Evolutionary conservation across 2,329 filamentous ascomycete genomes (phyloP).

Genomic region (Mariannaea sp.): DNA sequence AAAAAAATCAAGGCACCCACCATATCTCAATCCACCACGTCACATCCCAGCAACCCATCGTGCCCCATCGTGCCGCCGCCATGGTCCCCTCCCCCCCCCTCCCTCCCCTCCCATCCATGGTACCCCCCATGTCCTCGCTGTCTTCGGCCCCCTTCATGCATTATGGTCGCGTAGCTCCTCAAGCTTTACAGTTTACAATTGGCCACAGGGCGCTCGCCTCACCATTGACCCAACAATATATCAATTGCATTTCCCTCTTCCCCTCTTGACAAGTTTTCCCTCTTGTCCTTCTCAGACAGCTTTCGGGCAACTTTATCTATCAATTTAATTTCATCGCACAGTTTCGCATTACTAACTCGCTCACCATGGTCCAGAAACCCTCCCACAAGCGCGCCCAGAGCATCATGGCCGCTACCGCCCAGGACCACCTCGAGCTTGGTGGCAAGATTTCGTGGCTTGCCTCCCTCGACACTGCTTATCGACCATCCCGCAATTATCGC

Average conservation of each 20-base stretch:
- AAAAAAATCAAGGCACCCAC: constrained; percentile 33
- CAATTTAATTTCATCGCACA: constrained; percentile 14
- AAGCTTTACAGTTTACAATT: constrained; percentile 7
- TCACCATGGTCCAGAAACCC: constrained; percentile 41
- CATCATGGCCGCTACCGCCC: constrained; percentile 67
- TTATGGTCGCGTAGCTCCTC: constrained; percentile 16
- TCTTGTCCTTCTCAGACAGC: constrained; percentile 26
- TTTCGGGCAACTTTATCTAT: constrained; percentile 26
- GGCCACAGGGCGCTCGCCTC: constrained; percentile 12
- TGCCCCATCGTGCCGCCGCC: constrained; percentile 25
- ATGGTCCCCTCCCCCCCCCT: constrained; percentile 21
- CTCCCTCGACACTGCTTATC: constrained; percentile 84
- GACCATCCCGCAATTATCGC: constrained; percentile 87
- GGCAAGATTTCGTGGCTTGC: constrained; percentile 70
- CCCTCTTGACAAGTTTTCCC: constrained; percentile 18
- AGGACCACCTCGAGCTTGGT: constrained; percentile 84
- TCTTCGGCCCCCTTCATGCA: constrained; percentile 31
- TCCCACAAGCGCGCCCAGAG: constrained; percentile 43
- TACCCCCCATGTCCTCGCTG: constrained; percentile 28
- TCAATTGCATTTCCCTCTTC: constrained; percentile 18
- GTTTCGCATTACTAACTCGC: constrained; percentile 26
- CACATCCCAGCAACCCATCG: constrained; percentile 38
- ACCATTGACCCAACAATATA: constrained; percentile 27
- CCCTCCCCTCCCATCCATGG: no score
- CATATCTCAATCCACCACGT: constrained; percentile 37